Evolutionary conservation across 2,329 filamentous ascomycete species (phyloP).

Genomic region (Phialemoniopsis sp.): DNA sequence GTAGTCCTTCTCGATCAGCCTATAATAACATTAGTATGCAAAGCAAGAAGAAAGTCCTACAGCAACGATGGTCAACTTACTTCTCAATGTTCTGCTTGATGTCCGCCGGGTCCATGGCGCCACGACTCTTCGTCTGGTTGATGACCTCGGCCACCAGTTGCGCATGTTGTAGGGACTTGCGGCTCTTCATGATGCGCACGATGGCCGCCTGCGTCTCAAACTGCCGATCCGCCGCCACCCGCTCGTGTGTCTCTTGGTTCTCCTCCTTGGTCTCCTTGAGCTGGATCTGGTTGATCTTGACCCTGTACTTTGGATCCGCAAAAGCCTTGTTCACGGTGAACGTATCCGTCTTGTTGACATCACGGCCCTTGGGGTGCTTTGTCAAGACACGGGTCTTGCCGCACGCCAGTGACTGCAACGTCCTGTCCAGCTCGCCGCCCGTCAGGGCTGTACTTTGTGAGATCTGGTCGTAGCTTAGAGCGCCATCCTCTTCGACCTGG

Average conservation of each 20-base stretch:
- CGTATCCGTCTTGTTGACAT: slow-evolving; percentile 73
- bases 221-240: slow-evolving; percentile 82
- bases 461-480: slow-evolving; percentile 73
- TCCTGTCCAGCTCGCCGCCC: slow-evolving; percentile 78
- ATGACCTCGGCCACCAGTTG: slow-evolving; percentile 91
- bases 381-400: slow-evolving; percentile 78
- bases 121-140: slow-evolving; percentile 79
- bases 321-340: slow-evolving; percentile 81
- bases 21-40: slow-evolving; percentile 31
- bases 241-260: slow-evolving; percentile 89
- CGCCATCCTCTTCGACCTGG: slow-evolving; percentile 42
- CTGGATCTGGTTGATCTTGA: slow-evolving; percentile 99
- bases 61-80: slow-evolving; percentile 57
- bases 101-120: slow-evolving; percentile 77
- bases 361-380: slow-evolving; percentile 81
- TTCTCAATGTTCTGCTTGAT: slow-evolving; percentile 98
- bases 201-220: slow-evolving; percentile 97
- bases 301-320: slow-evolving; percentile 74
- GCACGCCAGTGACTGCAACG: slow-evolving; percentile 91
- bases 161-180: slow-evolving; percentile 81
- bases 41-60: neutral
- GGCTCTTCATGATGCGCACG: slow-evolving; percentile 93
- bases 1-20: slow-evolving; percentile 90
- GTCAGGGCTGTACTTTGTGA: slow-evolving; percentile 69
- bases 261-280: slow-evolving; percentile 93